These are phyloP conservation scores for Cyberlindnera maclurae DNA, from an alignment of 805 yeast genomes.

Conservation along the genomic window DNA sequence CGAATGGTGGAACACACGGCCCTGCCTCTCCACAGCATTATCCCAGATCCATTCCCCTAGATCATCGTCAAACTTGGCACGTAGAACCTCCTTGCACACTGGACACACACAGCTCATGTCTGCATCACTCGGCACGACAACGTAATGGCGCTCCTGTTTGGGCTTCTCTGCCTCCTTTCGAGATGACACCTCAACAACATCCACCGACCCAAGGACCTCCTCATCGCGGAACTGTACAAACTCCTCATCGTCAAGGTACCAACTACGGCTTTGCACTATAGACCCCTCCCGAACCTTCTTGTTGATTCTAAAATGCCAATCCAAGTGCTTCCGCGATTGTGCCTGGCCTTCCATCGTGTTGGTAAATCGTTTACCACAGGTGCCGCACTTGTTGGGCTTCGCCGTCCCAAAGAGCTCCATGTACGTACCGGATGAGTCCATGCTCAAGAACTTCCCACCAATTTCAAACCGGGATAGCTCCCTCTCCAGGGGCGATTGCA, in stretches of 20 bases:
- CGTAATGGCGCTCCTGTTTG: slow-evolving; percentile 21
- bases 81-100: slow-evolving; percentile 59
- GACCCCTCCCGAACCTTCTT: slow-evolving; percentile 55
- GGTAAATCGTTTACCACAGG: slow-evolving; percentile 83
- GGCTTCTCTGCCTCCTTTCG: slow-evolving; percentile 6
- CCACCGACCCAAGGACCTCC: slow-evolving; percentile 31
- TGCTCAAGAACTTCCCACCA: slow-evolving; percentile 22
- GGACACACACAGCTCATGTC: slow-evolving; percentile 58
- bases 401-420: slow-evolving; percentile 7
- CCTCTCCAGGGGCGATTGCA: neutral
- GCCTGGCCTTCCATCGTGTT: slow-evolving; percentile 48
- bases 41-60: slow-evolving; percentile 80
- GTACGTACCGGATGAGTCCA: slow-evolving; percentile 39
- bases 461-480: slow-evolving; percentile 22
- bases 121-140: slow-evolving; percentile 12
- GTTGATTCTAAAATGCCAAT: slow-evolving; percentile 94
- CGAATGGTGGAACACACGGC: slow-evolving; percentile 53
- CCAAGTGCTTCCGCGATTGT: slow-evolving; percentile 63
- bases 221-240: slow-evolving; percentile 73
- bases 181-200: slow-evolving; percentile 9
- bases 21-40: slow-evolving; percentile 48
- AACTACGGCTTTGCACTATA: slow-evolving; percentile 63
- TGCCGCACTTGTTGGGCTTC: slow-evolving; percentile 75
- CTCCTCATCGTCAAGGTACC: slow-evolving; percentile 68
- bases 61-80: slow-evolving; percentile 64